phyloP scores from a whole-genome alignment of 1,284 basidiomycete genomes.

The Ustilago nuda region DNA sequence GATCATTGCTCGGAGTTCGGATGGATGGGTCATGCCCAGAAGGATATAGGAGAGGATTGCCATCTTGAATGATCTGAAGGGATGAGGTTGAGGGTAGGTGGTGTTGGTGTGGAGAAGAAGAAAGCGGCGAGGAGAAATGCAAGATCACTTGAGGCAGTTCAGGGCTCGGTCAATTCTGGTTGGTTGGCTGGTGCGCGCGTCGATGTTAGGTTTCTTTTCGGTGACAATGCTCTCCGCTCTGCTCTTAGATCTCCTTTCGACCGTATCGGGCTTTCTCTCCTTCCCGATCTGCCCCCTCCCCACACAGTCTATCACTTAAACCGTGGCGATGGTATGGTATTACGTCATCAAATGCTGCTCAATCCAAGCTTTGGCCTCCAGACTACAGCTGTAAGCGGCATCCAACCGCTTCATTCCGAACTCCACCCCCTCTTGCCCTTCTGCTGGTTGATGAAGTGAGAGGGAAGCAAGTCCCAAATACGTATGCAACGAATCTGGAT shows the following conservation, averaged over 20 bases:
- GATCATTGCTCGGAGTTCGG: conserved; percentile 69
- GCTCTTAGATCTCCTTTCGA: not conserved
- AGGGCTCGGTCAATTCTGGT: not conserved
- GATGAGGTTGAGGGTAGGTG: not conserved
- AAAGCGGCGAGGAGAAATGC: not conserved
- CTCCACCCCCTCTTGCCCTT: not conserved
- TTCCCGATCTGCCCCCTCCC: too few species aligned
- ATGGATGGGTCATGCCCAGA: conserved; percentile 61
- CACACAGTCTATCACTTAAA: not conserved
- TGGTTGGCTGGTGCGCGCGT: conserved; percentile 1
- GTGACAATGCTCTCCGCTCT: too few species aligned
- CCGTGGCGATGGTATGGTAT: not conserved
- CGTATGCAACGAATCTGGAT: conserved; percentile 64
- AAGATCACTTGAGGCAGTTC: not conserved
- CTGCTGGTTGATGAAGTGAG: conserved; percentile 43
- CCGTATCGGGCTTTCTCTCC: not conserved
- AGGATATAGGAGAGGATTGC: conserved; percentile 38
- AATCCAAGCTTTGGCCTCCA: conserved; percentile 24
- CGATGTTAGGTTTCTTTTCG: too few species aligned
- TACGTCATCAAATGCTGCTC: conserved; percentile 11
- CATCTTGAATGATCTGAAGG: conserved; percentile 13
- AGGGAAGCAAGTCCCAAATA: conserved; percentile 63
- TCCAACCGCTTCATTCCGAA: conserved; percentile 31
- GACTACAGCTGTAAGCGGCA: conserved; percentile 29
- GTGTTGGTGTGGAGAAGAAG: not conserved